Evolutionary conservation across 805 yeast species (phyloP).

Genomic region (Saccharomyces jurei): DNA sequence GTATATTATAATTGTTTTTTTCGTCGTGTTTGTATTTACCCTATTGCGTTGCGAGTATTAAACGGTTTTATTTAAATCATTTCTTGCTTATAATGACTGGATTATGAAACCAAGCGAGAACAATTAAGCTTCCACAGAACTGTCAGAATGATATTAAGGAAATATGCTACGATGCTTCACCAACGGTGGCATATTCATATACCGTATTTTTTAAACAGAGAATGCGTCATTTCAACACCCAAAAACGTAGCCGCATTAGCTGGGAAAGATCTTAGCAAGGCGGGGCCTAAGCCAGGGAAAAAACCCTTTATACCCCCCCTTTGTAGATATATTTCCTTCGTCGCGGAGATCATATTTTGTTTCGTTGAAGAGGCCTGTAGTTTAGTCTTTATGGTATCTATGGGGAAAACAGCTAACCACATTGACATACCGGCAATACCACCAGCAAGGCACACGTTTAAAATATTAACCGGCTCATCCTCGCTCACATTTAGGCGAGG

Average conservation of each 20-base stretch:
- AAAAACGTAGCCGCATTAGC: slow-evolving; percentile 98
- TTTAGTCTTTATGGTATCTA: slow-evolving; percentile 76
- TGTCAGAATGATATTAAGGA: background rate
- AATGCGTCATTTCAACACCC: slow-evolving; percentile 79
- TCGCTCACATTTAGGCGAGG: slow-evolving; percentile 29
- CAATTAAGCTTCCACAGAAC: background rate
- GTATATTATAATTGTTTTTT: background rate
- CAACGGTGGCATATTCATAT: slow-evolving; percentile 3
- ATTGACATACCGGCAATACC: slow-evolving; percentile 93
- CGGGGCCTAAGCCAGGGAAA: slow-evolving; percentile 97
- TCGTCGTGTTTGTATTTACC: too few species aligned
- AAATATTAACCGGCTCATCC: slow-evolving; percentile 52
- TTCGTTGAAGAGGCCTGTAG: slow-evolving; percentile 32
- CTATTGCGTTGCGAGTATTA: background rate
- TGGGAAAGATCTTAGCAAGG: slow-evolving; percentile 88
- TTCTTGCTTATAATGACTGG: background rate
- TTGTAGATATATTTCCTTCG: slow-evolving; percentile 52
- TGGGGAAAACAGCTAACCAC: slow-evolving; percentile 96
- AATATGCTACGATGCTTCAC: background rate
- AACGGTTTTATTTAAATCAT: background rate
- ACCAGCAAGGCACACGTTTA: slow-evolving; percentile 81
- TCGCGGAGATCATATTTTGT: slow-evolving; percentile 53
- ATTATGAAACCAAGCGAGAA: background rate
- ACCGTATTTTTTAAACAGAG: slow-evolving; percentile 31
- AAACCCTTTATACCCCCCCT: slow-evolving; percentile 83